Percentiles rank a stretch among this genome's conserved stretches.
Conservation (phyloP, 306 rosid species). For the Prunus dulcis region DNA sequence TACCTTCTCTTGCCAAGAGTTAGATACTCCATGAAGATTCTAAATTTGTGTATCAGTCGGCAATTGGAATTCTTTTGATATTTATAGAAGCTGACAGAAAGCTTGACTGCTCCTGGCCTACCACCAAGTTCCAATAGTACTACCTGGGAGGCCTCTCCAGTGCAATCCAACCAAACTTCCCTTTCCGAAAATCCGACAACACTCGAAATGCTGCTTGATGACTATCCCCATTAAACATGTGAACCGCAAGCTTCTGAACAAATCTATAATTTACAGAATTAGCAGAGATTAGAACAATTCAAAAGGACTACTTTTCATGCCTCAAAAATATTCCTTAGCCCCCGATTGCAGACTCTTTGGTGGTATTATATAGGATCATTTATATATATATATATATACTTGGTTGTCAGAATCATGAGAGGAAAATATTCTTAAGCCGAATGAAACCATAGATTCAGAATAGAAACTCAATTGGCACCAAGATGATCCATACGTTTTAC, state of each 20-base stretch:
- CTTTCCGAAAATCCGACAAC: constrained; percentile 84
- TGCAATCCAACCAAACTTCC: constrained; percentile 84
- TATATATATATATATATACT: too few species aligned
- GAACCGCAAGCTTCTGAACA: constrained; percentile 68
- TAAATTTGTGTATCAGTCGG: background rate
- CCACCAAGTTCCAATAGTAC: constrained; percentile 21
- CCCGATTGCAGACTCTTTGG: too few species aligned
- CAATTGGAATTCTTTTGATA: constrained; percentile 13
- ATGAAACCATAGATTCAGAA: background rate
- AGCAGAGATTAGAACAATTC: background rate
- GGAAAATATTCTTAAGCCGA: background rate
- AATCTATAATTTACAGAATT: constrained; percentile 48
- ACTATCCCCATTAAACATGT: constrained; percentile 65
- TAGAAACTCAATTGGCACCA: background rate
- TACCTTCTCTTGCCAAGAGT: background rate
- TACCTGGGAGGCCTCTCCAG: constrained; percentile 83
- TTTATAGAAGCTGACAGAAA: background rate
- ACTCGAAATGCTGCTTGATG: constrained; percentile 83
- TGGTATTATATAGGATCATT: too few species aligned
- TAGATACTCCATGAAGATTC: background rate
- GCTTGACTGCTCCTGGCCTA: background rate
- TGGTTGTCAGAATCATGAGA: too few species aligned
- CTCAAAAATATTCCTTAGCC: too few species aligned
- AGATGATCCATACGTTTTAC: constrained; percentile 57
- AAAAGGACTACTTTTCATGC: background rate